Conservation (phyloP, 306 rosid species). For the Prunus armeniaca region DNA sequence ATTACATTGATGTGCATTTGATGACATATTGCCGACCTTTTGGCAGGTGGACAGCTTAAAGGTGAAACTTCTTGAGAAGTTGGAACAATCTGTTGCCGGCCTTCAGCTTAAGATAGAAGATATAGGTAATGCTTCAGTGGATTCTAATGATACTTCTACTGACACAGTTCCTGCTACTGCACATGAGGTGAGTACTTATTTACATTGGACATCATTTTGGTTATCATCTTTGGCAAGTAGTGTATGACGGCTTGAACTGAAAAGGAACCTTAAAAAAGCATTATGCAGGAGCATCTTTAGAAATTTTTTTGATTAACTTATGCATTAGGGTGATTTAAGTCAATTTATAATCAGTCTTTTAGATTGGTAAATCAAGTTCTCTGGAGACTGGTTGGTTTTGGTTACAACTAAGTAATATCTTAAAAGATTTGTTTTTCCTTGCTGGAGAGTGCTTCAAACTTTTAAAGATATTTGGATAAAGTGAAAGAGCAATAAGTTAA, state of each 20-base stretch:
- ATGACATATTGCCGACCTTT: slow-evolving; percentile 29
- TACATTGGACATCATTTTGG: slow-evolving; percentile 16
- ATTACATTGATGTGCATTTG: slow-evolving; percentile 21
- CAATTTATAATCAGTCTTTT: background rate
- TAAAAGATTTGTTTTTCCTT: background rate
- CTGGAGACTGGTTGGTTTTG: background rate
- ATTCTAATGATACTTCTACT: slow-evolving; percentile 30
- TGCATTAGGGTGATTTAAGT: background rate
- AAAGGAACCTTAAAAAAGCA: background rate
- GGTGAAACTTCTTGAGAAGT: slow-evolving; percentile 71
- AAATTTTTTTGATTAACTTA: background rate
- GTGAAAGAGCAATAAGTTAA: background rate
- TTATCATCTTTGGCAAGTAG: slow-evolving; percentile 11
- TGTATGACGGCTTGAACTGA: slow-evolving; percentile 10
- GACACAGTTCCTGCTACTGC: slow-evolving; percentile 40
- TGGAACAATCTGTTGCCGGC: slow-evolving; percentile 68
- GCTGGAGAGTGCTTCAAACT: background rate
- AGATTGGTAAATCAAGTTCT: background rate
- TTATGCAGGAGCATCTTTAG: background rate
- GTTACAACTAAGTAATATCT: background rate
- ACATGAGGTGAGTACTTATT: slow-evolving; percentile 58
- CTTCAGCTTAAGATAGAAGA: slow-evolving; percentile 66
- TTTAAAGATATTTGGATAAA: background rate
- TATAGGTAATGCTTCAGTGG: slow-evolving; percentile 41
- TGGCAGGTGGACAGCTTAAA: slow-evolving; percentile 82